Conservation (phyloP, 2,329 filamentous ascomycete genomes). For the Pezizomycotina sp. region DNA sequence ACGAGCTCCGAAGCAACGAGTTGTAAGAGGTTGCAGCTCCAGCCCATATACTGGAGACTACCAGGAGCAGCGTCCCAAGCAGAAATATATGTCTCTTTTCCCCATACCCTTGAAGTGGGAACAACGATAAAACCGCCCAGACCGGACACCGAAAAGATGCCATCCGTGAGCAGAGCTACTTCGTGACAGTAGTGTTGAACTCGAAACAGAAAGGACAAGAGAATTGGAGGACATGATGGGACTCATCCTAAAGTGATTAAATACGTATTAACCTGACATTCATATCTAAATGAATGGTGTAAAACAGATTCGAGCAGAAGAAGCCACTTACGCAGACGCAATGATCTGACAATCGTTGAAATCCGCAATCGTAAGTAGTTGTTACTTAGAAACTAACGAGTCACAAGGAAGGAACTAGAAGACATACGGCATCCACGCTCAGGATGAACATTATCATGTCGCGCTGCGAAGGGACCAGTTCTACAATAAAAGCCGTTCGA, state of each 20-base stretch:
- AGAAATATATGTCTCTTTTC: slow-evolving; percentile 81
- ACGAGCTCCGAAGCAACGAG: slow-evolving; percentile 58
- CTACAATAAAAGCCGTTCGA: slow-evolving; percentile 30
- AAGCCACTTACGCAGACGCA: slow-evolving; percentile 42
- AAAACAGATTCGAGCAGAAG: neutral
- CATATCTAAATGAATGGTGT: no score
- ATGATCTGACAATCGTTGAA: slow-evolving; percentile 39
- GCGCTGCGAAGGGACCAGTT: slow-evolving; percentile 80
- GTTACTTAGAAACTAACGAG: neutral
- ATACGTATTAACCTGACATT: no score
- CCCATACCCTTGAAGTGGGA: slow-evolving; percentile 75
- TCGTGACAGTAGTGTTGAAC: slow-evolving; percentile 39
- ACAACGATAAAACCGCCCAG: slow-evolving; percentile 72
- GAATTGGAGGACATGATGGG: slow-evolving; percentile 82
- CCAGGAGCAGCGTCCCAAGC: slow-evolving; percentile 55
- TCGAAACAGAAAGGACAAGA: slow-evolving; percentile 53
- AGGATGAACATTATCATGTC: slow-evolving; percentile 65
- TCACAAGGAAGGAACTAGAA: neutral
- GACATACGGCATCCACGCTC: slow-evolving; percentile 46
- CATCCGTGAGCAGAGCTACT: no score
- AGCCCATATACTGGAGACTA: slow-evolving; percentile 62
- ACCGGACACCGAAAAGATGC: slow-evolving; percentile 57
- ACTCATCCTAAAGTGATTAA: slow-evolving; percentile 37
- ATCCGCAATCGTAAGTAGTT: slow-evolving; percentile 4
- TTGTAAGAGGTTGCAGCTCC: slow-evolving; percentile 49